Percentiles rank a stretch among this genome's conserved stretches.
Conservation (phyloP, 1,139 yeast genomes). For the Petasospora fabianii region DNA sequence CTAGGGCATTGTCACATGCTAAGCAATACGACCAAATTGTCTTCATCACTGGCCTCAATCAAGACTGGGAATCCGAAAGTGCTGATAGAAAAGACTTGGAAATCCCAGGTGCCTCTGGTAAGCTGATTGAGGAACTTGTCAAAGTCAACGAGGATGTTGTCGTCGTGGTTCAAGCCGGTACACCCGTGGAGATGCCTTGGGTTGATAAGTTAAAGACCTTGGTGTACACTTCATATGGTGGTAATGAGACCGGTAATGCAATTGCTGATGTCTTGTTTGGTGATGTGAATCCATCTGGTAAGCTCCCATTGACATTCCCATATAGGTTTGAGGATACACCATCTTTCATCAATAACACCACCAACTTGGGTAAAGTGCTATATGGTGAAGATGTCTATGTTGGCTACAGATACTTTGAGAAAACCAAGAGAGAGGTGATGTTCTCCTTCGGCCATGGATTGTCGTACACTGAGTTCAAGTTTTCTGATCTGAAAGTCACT, state of each 20-base stretch:
- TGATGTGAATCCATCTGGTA: slow-evolving; percentile 59
- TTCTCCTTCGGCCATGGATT: slow-evolving; percentile 60
- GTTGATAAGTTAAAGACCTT: slow-evolving; percentile 39
- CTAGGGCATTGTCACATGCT: slow-evolving; percentile 39
- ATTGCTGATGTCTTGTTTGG: slow-evolving; percentile 57
- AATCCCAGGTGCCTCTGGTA: slow-evolving; percentile 45
- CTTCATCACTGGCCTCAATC: slow-evolving; percentile 40
- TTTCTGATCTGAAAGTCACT: slow-evolving; percentile 31
- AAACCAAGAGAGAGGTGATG: slow-evolving; percentile 38
- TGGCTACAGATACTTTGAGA: slow-evolving; percentile 50
- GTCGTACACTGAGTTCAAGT: slow-evolving; percentile 46
- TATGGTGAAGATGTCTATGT: slow-evolving; percentile 40
- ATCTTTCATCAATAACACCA: slow-evolving; percentile 40
- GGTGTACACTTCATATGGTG: slow-evolving; percentile 46
- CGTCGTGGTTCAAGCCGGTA: slow-evolving; percentile 54
- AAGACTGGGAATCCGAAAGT: slow-evolving; percentile 47
- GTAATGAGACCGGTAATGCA: slow-evolving; percentile 43
- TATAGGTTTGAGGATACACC: slow-evolving; percentile 40
- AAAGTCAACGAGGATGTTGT: slow-evolving; percentile 46
- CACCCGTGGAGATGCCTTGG: slow-evolving; percentile 63
- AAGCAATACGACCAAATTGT: slow-evolving; percentile 42
- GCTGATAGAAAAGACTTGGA: slow-evolving; percentile 22
- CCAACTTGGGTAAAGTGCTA: slow-evolving; percentile 45
- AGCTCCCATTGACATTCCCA: slow-evolving; percentile 56
- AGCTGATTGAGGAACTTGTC: slow-evolving; percentile 40